Base-by-base conservation (phyloP, 495 filamentous ascomycete genomes). In the Haplographium delicatum region DNA sequence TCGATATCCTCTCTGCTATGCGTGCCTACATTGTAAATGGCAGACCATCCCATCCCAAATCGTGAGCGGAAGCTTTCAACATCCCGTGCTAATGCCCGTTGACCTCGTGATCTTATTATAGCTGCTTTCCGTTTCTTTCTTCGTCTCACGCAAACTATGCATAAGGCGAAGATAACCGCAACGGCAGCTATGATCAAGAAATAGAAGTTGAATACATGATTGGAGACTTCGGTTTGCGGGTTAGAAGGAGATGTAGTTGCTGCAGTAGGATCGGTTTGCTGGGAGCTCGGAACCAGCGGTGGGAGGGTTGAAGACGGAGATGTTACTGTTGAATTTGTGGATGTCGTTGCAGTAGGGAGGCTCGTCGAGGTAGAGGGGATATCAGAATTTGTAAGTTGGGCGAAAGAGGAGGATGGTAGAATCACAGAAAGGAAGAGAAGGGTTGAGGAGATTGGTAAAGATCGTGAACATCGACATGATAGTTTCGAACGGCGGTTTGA, bases 141-240 rank as follows among this genome's bases (percentile, higher is more conserved):
- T 1, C 38, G 25, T 2, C 54, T 24, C 9, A 65, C 18, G 23
- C 57, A 56, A 28, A 65, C 42, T n/a, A 65, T 48, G 35, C 50
- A 42, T 42, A 67, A 13, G 25, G 48, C 56, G 47, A 67, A 22
- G 30, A 65, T 40, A 24, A 67, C 48, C 31, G 56, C 44, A 18
- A 30, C 48, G 18, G 34, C 39, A 1, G 50, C 48, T 4, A 56
- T 42, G 9, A 60, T 53, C 27, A 60, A 44, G 46, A 60, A 68
- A 47, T 67, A 68, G 51, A 62, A 68, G 44, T 67, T 61, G 44
- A 65, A 59, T 23, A 61, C 56, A 19, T 58, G 52, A 11, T 52
- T 40, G n/a, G 16, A 15, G 11, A 35, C 43, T 25, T 4, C 5
- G 39, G 46, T 28, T 25, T 28, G n/a, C 16, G 42, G 25, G 43